Percentiles rank a stretch among this genome's conserved stretches.
Conservation (phyloP, 2,329 filamentous ascomycete genomes). For the Penicillium nordicum region DNA sequence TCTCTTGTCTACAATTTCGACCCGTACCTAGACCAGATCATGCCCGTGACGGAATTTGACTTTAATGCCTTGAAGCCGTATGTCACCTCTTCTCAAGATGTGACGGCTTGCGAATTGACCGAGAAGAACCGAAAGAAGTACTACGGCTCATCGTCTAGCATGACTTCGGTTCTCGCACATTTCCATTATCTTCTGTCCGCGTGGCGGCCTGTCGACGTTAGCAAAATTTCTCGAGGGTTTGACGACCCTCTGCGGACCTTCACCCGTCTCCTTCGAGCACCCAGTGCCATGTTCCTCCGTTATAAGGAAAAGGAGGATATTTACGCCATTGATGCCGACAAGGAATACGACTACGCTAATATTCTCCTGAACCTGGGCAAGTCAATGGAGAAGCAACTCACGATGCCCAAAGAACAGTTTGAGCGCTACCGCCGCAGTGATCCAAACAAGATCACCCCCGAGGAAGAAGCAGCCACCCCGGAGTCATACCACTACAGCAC, state of each 20-base stretch:
- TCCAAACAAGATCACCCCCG: slow-evolving; percentile 61
- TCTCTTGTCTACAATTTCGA: slow-evolving; percentile 95
- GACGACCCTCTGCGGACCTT: slow-evolving; percentile 60
- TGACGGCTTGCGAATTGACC: slow-evolving; percentile 66
- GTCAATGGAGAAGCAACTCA: slow-evolving; percentile 94
- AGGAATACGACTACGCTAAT: slow-evolving; percentile 79
- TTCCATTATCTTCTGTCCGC: slow-evolving; percentile 88
- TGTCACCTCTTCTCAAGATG: slow-evolving; percentile 85
- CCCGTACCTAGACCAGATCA: slow-evolving; percentile 86
- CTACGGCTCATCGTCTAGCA: slow-evolving; percentile 93
- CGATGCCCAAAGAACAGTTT: slow-evolving; percentile 74
- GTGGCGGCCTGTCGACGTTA: slow-evolving; percentile 70
- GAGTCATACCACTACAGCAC: slow-evolving; percentile 87
- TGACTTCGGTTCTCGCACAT: slow-evolving; percentile 82
- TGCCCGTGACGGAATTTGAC: slow-evolving; percentile 90
- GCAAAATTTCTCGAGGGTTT: slow-evolving; percentile 67
- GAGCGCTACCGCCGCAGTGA: slow-evolving; percentile 74
- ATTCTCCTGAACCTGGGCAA: slow-evolving; percentile 89
- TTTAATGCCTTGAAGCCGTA: slow-evolving; percentile 83
- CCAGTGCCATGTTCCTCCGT: slow-evolving; percentile 76
- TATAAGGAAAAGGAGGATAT: slow-evolving; percentile 77
- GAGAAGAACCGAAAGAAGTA: slow-evolving; percentile 69
- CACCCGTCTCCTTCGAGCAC: slow-evolving; percentile 68
- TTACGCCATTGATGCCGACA: slow-evolving; percentile 95
- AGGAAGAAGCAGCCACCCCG: slow-evolving; percentile 66